Evolutionary conservation across 1,284 basidiomycete species (phyloP).

Genomic region (Laetiporus sulphureus): DNA sequence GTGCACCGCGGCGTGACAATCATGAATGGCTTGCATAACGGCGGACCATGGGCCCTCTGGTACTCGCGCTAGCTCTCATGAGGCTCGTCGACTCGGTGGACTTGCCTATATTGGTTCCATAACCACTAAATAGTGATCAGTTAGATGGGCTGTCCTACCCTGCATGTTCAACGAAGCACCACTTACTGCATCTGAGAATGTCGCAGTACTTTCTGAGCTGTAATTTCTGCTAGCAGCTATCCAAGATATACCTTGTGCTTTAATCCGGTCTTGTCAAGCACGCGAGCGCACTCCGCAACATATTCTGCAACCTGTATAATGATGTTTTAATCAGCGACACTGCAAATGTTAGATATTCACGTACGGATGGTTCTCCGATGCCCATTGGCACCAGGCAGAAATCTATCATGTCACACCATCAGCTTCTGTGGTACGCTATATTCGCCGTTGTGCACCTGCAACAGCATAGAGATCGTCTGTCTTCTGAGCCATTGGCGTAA

Average conservation of each 20-base stretch:
- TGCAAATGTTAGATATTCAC: conserved; percentile 14
- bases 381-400: conserved; percentile 84
- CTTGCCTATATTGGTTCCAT: conserved; percentile 83
- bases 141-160: too few species aligned
- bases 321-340: conserved; percentile 1
- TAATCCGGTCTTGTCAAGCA: conserved; percentile 72
- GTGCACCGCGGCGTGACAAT: conserved; percentile 86
- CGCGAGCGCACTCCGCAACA: conserved; percentile 71
- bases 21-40: conserved; percentile 76
- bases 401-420: conserved; percentile 49
- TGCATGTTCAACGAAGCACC: too few species aligned
- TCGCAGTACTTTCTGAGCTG: too few species aligned
- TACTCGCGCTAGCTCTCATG: not conserved
- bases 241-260: conserved; percentile 62
- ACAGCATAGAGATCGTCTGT: conserved; percentile 51
- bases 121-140: conserved; percentile 76
- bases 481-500: not conserved
- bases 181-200: conserved; percentile 72
- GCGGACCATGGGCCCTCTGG: conserved; percentile 83
- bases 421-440: too few species aligned
- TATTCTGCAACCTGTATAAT: conserved; percentile 64
- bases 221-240: too few species aligned
- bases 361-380: conserved; percentile 64
- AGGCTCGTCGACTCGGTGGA: not conserved
- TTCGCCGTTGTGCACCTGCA: conserved; percentile 38